A percentile compares a stretch with the other conserved stretches of the same genome.
These are phyloP conservation scores for Candida corydali DNA, from an alignment of 805 yeast genomes.

Conservation along the genomic window DNA sequence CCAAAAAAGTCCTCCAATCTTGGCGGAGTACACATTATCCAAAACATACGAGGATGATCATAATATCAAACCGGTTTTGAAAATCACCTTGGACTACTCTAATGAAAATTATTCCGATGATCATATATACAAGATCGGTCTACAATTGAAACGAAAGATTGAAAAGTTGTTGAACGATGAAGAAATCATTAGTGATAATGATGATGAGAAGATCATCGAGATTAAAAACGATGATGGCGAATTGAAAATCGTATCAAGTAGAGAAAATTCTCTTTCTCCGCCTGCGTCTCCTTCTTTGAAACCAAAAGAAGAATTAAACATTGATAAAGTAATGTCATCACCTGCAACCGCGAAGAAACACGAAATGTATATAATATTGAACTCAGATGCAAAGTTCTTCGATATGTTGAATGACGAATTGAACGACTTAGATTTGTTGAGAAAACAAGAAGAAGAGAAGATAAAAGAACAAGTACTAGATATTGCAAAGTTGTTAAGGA, in stretches of 20 bases:
- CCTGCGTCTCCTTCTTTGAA: slow-evolving; percentile 5
- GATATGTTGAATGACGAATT: slow-evolving; percentile 54
- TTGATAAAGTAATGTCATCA: not conserved
- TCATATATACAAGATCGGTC: slow-evolving; percentile 27
- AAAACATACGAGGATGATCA: slow-evolving; percentile 17
- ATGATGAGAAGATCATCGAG: slow-evolving; percentile 20
- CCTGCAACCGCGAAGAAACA: slow-evolving; percentile 15
- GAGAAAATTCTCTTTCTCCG: slow-evolving; percentile 8
- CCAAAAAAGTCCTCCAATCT: slow-evolving; percentile 32
- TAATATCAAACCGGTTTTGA: slow-evolving; percentile 35
- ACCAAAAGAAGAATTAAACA: slow-evolving; percentile 2
- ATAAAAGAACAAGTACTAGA: slow-evolving; percentile 37
- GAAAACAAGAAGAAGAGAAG: slow-evolving; percentile 38
- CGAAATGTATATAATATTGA: slow-evolving; percentile 41
- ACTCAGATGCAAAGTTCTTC: slow-evolving; percentile 59
- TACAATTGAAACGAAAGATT: slow-evolving; percentile 24
- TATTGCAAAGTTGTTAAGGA: slow-evolving; percentile 31
- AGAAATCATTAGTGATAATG: slow-evolving; percentile 14
- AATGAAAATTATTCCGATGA: slow-evolving; percentile 26
- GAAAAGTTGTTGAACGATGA: slow-evolving; percentile 22
- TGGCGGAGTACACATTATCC: slow-evolving; percentile 39
- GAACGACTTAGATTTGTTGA: slow-evolving; percentile 43
- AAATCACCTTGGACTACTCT: slow-evolving; percentile 32
- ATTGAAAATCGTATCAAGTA: slow-evolving; percentile 6
- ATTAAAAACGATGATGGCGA: slow-evolving; percentile 22